These are phyloP conservation scores for Urtica urens DNA, from an alignment of 306 rosid genomes.

Conservation along the genomic window DNA sequence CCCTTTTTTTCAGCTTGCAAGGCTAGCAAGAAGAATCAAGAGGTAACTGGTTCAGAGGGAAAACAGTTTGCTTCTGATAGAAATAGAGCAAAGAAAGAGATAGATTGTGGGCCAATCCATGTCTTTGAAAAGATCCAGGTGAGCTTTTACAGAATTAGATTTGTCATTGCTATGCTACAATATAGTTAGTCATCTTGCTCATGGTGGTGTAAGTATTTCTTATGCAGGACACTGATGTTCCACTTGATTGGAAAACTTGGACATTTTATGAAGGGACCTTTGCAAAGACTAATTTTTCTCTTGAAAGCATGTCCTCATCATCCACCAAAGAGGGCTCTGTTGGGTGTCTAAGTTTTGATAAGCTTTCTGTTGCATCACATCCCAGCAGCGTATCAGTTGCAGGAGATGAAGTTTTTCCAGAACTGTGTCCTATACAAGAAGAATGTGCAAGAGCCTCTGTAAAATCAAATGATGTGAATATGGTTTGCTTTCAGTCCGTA, in stretches of 20 bases:
- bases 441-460: constrained; percentile 21
- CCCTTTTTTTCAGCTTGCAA: constrained; percentile 58
- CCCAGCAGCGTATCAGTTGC: constrained; percentile 15
- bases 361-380: constrained; percentile 20
- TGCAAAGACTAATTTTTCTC: constrained; percentile 6
- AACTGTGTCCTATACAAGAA: constrained; percentile 23
- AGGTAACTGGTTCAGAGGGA: constrained; percentile 19
- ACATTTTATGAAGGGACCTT: constrained; percentile 26
- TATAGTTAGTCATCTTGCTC: no score
- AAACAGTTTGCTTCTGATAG: constrained; percentile 11
- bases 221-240: constrained; percentile 42
- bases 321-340: constrained; percentile 36
- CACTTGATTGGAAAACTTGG: constrained; percentile 65
- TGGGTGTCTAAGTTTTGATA: constrained; percentile 49
- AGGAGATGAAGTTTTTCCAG: constrained; percentile 21
- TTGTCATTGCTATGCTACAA: no score
- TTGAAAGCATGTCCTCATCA: constrained; percentile 24
- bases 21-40: constrained; percentile 31
- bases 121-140: constrained; percentile 60
- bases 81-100: constrained; percentile 19
- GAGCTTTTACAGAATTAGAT: constrained; percentile 1
- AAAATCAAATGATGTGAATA: constrained; percentile 17
- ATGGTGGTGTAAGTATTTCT: constrained; percentile 15
- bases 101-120: constrained; percentile 42
- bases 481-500: constrained; percentile 6